Evolutionary conservation across 2,329 filamentous ascomycete genomes (phyloP).

Genomic region (Emergomyces orientalis): DNA sequence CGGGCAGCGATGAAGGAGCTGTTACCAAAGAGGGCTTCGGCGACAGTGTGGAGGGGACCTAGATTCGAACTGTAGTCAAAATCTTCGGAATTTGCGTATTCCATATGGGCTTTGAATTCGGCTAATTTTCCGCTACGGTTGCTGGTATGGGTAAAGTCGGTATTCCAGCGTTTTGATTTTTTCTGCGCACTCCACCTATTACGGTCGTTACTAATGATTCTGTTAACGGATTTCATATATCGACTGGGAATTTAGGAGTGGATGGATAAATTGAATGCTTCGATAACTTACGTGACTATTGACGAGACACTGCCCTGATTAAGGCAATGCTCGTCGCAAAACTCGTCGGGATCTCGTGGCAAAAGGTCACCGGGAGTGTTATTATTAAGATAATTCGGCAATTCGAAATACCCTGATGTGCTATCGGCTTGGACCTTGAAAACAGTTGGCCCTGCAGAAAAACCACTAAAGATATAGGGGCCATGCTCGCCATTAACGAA

Average conservation of each 20-base stretch:
- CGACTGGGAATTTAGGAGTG: neutral
- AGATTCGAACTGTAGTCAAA: neutral
- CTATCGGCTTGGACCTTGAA: slow-evolving; percentile 19
- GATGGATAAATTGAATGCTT: neutral
- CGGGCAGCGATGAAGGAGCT: slow-evolving; percentile 3
- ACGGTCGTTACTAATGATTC: neutral
- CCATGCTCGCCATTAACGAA: neutral
- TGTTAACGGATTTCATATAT: neutral
- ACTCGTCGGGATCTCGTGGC: neutral
- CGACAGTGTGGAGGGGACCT: neutral
- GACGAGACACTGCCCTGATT: neutral
- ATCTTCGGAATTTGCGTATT: neutral
- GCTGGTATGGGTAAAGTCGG: neutral
- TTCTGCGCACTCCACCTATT: neutral
- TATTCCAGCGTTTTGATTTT: neutral
- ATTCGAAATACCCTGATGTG: slow-evolving; percentile 8
- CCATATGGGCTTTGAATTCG: neutral
- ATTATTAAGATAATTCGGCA: slow-evolving; percentile 6
- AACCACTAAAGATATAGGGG: neutral
- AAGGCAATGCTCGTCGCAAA: neutral
- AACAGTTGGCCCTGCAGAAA: slow-evolving; percentile 1
- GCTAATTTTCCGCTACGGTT: too few relatives aligned
- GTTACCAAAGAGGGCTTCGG: slow-evolving; percentile 7
- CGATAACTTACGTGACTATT: neutral
- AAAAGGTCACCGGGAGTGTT: neutral